Evolutionary conservation across 2,329 filamentous ascomycete species (phyloP), one percentile per base, ranked within the genome.

Genomic region (Cladophialophora carrionii): DNA sequence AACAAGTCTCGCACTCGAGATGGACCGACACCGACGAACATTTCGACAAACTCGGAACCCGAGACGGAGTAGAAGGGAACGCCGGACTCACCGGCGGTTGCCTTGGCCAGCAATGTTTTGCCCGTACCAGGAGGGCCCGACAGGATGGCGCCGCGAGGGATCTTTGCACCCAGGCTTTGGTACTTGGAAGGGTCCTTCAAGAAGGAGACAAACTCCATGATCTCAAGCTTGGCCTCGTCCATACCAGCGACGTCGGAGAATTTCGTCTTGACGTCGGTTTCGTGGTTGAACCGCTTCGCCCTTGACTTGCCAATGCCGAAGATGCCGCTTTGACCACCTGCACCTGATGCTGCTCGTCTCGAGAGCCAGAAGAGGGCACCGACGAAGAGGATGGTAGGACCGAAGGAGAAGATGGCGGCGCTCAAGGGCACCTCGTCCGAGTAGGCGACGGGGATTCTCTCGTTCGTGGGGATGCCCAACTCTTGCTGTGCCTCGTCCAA

Each of bases 201-300:
- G 83, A 99, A 99, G 76, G 90, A 93, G 71, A 99, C 95, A 73
- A 99, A 99, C 78, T 99, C 95, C 92, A 98, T 97, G 72, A 99
- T 99, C 79, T 99, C 95, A 63, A 88, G 83, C 84, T 99, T 99
- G 63, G 95, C 95, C 80, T 99, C 95, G 76, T 99, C 95, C 88
- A 98, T 94, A 71, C 95, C 95, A 49, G 95, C 95, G 51, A 99
- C 95, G 76, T 99, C 95, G 54, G 91, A 83, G 76, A 99, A 99
- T 79, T 97, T 98, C 78, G 96, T 93, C 80, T 96, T 96, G 81
- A 99, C 86, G 63, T 95, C 91, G 10, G 91, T 91, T 82, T 99
- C 95, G 72, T 97, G 93, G 77, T 97, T 99, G 83, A 98, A 99
- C 74, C 91, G 90, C 83, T 96, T 98, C 29, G 95, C 95, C 73